phyloP scores from a whole-genome alignment of 176 grass and related monocot genomes.

The Olyra latifolia region DNA sequence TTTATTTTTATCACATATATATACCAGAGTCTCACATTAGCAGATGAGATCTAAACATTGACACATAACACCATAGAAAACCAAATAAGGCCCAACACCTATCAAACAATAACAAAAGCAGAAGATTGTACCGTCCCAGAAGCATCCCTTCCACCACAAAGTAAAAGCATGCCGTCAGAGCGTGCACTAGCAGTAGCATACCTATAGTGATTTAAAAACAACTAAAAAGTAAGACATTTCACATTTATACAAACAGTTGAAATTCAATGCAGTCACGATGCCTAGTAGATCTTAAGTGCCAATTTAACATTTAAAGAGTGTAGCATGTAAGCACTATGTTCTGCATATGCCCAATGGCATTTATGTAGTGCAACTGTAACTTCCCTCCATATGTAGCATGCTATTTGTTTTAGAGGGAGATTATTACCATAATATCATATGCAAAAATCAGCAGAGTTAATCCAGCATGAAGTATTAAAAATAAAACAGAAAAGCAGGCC shows the following conservation, averaged over 20 bases:
- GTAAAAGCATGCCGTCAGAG: constrained; percentile 97
- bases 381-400: constrained; percentile 11
- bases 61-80: constrained; percentile 20
- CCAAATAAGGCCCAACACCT: not conserved
- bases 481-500: not conserved
- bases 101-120: constrained; percentile 40
- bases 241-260: constrained; percentile 13
- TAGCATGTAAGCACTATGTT: constrained; percentile 7
- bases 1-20: constrained; percentile 21
- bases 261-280: constrained; percentile 3
- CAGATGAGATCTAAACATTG: constrained; percentile 25
- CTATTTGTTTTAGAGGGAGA: constrained; percentile 7
- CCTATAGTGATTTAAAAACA: constrained; percentile 52
- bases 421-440: not conserved
- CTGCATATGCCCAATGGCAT: not conserved
- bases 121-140: constrained; percentile 71
- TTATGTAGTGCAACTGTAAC: constrained; percentile 9
- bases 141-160: constrained; percentile 96
- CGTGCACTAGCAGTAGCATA: constrained; percentile 97
- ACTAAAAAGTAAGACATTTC: constrained; percentile 27
- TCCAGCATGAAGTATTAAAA: not conserved
- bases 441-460: not conserved
- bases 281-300: constrained; percentile 21
- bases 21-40: not conserved
- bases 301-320: constrained; percentile 21